Percentiles rank a stretch among this genome's conserved stretches.
Evolutionary conservation across 176 grass and related monocot genomes (phyloP).

Genomic region (bread wheat (Triticum aestivum)): IWGSC_CS_RefSeq_v2.1 NC_057799.1:392666936-392667435

Average conservation of each 20-base stretch:
- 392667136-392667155: background rate
- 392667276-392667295: background rate
- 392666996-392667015: background rate
- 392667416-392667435: background rate
- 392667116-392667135: background rate
- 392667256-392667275: background rate
- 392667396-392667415: background rate
- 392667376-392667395: constrained; percentile 4
- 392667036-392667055: background rate
- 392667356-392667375: background rate
- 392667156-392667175: background rate
- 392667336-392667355: background rate
- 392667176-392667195: background rate
- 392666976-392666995: background rate
- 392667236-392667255: background rate
- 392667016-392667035: background rate
- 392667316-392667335: background rate
- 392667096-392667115: background rate
- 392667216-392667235: background rate
- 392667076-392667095: background rate
- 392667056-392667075: background rate
- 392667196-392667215: too few relatives aligned
- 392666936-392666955: background rate
- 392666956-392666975: background rate
- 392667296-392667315: background rate